Evolutionary conservation across 2,329 filamentous ascomycete genomes (phyloP), one percentile per base, ranked within the genome.

Genomic region (Incumbomyces delicatus): DNA sequence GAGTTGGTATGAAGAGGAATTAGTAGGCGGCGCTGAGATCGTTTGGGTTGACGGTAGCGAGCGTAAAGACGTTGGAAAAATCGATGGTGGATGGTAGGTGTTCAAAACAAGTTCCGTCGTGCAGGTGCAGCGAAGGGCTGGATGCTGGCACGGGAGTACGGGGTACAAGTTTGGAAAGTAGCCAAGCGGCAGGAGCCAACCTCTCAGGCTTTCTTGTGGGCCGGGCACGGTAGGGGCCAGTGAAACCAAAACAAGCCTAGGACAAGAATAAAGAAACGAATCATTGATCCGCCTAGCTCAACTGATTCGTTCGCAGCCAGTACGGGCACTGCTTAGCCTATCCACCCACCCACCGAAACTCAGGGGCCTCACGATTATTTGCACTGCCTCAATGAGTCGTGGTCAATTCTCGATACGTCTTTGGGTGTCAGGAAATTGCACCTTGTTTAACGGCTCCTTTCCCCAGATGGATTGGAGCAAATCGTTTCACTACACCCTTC

Each of bases 31-130:
- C 6, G 14, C 11, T 44, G 35, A 16, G 33, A 30, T 18, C 43
- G 44, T 40, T 37, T 38, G 14, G 16, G 16, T 32, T 46, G 36
- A 16, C 22, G 14, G n/a, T 46, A 40, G 37, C 44, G 44, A 40
- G 36, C 17, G 44, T 46, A 30, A n/a, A 46, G 14, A 36, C 41
- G 33, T 27, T 36, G 41, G 29, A 34, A 34, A 35, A 6, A 31
- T 30, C n/a, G 14, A 17, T 46, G 43, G 34, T 22, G 18, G 22
- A 31, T 27, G 35, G 17, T 17, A 14, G 20, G 36, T 27, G 34
- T 46, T 34, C 18, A 38, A 14, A 11, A 27, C 12, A 44, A 35
- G 17, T 4, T 31, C 17, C 32, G 13, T 20, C 17, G 30, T 38
- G 18, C 43, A 39, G 18, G 43, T 44, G 41, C 10, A 44, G 18